Evolutionary conservation across 1,284 basidiomycete genomes (phyloP), one percentile per base, ranked within the genome.

Genomic region (Hymenochaete sp.): DNA sequence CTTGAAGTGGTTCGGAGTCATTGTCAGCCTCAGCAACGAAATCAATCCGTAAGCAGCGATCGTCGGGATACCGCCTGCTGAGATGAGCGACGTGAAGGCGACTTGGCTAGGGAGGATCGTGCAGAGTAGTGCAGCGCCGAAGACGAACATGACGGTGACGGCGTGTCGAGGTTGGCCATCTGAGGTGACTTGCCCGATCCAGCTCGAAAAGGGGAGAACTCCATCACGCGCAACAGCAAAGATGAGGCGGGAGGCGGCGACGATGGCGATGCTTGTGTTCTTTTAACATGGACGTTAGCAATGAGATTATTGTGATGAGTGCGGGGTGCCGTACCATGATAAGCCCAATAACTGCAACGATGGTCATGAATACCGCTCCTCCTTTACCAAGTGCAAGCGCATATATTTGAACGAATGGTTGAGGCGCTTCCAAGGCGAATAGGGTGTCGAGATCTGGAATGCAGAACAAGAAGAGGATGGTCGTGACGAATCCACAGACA

Each of bases 181-280:
- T 0, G 62, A 51, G 36, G 83, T 77, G 35, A 92, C 83, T 52
- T 71, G 65, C 32, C 84, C 79, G 45, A 92, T 84, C 88, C 86
- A 92, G 6, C 64, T 52, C 0, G 85, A 89, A 46, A 87, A 60
- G 1, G 89, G 89, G 13, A 93, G 68, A 0, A 92, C 86, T 25
- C 89, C 89, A 54, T 93, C 89, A 45, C 89, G 80, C 14, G 89
- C 88, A 41, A 93, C 83, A 11, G 88, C 89, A 55, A 84, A 92
- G 35, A 93, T 72, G 26, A 93, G 72, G 4, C 89, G 77, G 11
- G 87, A 91, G 10, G 88, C 77, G 2, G 88, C 89, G 21, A 91
- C 85, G 48, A 92, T 78, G 13, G 83, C 75, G 31, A 91, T 75
- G 53, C 80, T 87, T 1, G 87, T 89, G 61, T 86, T 91, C 82